Conservation (phyloP, 306 rosid genomes). For the Pterocarpus macrocarpus region DNA sequence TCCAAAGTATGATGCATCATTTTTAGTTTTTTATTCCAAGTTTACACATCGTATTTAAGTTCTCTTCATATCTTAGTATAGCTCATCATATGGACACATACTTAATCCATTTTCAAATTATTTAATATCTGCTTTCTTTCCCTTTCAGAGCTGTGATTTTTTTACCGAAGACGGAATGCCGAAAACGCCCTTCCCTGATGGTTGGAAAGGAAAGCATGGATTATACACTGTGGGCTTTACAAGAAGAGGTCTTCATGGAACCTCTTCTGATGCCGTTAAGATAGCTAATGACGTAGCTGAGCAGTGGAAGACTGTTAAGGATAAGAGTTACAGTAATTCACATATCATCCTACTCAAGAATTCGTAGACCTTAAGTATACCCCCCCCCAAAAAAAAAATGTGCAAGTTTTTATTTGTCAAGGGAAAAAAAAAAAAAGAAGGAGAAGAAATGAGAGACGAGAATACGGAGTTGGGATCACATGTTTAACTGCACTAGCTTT, state of each 20-base stretch:
- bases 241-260: constrained; percentile 82
- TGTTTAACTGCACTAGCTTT: constrained; percentile 24
- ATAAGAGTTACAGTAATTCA: constrained; percentile 51
- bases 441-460: not conserved
- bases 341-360: constrained; percentile 59
- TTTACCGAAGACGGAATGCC: constrained; percentile 91
- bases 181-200: constrained; percentile 78
- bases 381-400: not conserved
- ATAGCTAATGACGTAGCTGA: constrained; percentile 72
- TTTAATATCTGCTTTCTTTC: not conserved
- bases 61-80: not conserved
- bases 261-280: constrained; percentile 72
- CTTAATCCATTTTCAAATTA: not conserved
- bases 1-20: constrained; percentile 20
- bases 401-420: constrained; percentile 19
- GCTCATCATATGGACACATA: too few relatives aligned
- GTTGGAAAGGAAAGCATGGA: constrained; percentile 90
- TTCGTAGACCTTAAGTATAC: constrained; percentile 23
- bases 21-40: not conserved
- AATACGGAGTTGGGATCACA: constrained; percentile 30
- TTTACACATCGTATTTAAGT: not conserved
- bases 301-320: constrained; percentile 60
- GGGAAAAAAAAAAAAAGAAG: not conserved
- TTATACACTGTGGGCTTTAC: constrained; percentile 90
- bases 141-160: constrained; percentile 64